Evolutionary conservation across 306 rosid species (phyloP).

Genomic region (Bauhinia variegata): DNA sequence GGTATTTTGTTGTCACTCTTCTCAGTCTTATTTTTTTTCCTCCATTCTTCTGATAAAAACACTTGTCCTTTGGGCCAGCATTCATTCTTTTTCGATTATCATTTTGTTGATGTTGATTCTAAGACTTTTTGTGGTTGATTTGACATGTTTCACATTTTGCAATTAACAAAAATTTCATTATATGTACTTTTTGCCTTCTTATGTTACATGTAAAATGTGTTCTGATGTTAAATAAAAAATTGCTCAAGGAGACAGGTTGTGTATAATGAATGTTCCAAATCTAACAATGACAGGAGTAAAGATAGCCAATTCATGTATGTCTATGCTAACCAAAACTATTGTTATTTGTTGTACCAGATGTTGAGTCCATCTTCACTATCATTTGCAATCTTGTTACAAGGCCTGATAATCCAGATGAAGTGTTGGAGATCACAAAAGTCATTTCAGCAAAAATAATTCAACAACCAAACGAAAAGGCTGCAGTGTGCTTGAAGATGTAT

Average conservation of each 20-base stretch:
- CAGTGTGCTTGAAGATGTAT: constrained; percentile 84
- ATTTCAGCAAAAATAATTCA: constrained; percentile 68
- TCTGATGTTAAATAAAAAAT: constrained; percentile 21
- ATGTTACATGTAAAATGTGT: constrained; percentile 18
- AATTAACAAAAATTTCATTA: not conserved
- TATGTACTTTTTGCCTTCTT: not conserved
- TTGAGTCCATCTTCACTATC: constrained; percentile 81
- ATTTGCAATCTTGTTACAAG: constrained; percentile 85
- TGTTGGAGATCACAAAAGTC: constrained; percentile 71
- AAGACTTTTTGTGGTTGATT: constrained; percentile 19
- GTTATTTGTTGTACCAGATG: constrained; percentile 52
- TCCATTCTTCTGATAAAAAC: constrained; percentile 9
- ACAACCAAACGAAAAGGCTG: constrained; percentile 81
- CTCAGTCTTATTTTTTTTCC: not conserved
- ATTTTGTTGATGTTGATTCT: constrained; percentile 1
- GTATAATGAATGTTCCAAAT: not conserved
- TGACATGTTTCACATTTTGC: not conserved
- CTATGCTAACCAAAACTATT: constrained; percentile 8
- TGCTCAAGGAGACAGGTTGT: not conserved
- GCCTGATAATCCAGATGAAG: constrained; percentile 73
- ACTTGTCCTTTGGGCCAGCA: not conserved
- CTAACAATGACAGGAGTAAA: not conserved
- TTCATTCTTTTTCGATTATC: constrained; percentile 14
- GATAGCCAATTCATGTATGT: not conserved
- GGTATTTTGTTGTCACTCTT: not conserved